Evolutionary conservation across 179 eudicot genomes (phyloP), one percentile per base, ranked within the genome.

Genomic region (Corrigiola litoralis): DNA sequence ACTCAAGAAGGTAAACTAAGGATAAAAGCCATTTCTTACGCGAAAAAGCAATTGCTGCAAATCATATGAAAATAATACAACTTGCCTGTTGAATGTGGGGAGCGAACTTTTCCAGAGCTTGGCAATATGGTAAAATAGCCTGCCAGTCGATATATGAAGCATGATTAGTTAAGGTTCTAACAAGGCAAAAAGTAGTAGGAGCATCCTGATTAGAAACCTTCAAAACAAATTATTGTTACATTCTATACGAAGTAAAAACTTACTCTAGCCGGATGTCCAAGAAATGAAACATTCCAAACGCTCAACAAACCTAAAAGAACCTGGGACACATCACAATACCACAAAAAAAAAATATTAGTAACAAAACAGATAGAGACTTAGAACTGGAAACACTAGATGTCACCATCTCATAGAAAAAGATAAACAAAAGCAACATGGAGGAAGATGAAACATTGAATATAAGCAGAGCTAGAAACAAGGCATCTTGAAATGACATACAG

Each of bases 61-160:
- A 25, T 24, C n/a, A 47, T 2, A 38, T 28, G 53, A 40, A 56
- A 18, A 44, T 29, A 48, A 38, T 34, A 56, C 24, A 31, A 51
- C 79, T 67, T 86, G 70, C 99, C 95, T 95, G 99, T 65, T 95
- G 99, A 72, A 95, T 95, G 78, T 95, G 99, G 12, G 99, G 96
- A 37, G 99, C 97, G 59, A 95, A 79, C 78, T 95, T 95, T 69
- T 95, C 99, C 79, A 95, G 67, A 41, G 95, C 97, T 82, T 95
- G 99, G 65, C 92, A 84, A 65, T 95, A 95, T 66, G 99, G 99
- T 70, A 95, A 77, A 69, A 95, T 95, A 38, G 99, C 99, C 97
- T 95, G 78, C 24, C 79, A 45, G 21, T 42, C 47, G 31, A 21
- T 32, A 44, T 46, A 24, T 25, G 21, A 33, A 53, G 23, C 25